Conservation (phyloP, 306 rosid species). For the Psophocarpus tetragonolobus region DNA sequence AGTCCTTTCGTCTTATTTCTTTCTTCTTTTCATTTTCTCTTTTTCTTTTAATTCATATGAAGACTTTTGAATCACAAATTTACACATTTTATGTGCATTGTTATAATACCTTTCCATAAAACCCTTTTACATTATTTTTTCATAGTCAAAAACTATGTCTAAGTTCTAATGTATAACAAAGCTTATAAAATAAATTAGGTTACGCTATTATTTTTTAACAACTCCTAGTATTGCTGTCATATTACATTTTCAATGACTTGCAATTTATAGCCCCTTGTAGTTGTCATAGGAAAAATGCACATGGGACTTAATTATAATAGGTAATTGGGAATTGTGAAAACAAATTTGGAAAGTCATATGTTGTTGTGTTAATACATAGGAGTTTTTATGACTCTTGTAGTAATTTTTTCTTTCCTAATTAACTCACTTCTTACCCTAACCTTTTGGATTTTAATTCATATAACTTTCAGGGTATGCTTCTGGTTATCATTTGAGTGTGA, state of each 20-base stretch:
- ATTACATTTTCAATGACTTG: background rate
- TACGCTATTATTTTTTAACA: background rate
- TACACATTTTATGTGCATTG: background rate
- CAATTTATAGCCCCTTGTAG: slow-evolving; percentile 9
- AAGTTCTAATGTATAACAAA: background rate
- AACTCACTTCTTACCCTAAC: background rate
- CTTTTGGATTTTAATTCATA: background rate
- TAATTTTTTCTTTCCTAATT: background rate
- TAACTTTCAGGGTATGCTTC: background rate
- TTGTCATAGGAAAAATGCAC: background rate
- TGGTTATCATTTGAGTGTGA: background rate
- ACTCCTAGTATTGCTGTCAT: background rate
- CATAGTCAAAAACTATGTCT: background rate
- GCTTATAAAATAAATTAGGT: background rate
- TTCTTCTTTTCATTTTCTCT: background rate
- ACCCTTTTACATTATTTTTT: background rate
- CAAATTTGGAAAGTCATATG: background rate
- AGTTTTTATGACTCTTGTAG: background rate
- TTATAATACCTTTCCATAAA: background rate
- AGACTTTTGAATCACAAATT: background rate
- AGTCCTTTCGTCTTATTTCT: background rate
- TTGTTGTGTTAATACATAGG: background rate
- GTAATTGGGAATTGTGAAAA: background rate
- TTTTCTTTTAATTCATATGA: background rate
- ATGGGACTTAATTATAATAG: background rate